A percentile compares a stretch with the other conserved stretches of the same genome.
Evolutionary conservation across 257 asterid species (phyloP).

Genomic region (Nicotiana knightiana): DNA sequence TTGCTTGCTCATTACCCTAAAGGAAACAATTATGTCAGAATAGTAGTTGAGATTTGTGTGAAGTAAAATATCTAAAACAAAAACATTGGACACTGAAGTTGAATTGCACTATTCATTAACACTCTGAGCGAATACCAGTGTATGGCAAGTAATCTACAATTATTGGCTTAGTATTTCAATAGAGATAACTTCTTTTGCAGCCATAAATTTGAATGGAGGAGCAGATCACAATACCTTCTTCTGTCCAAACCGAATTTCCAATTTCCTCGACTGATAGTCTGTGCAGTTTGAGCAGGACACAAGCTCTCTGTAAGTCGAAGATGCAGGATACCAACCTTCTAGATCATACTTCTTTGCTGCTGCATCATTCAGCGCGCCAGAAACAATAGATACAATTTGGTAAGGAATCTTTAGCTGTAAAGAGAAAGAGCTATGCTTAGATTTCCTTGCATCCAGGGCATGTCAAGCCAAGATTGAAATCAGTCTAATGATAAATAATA

Average conservation of each 20-base stretch:
- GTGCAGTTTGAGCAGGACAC: conserved; percentile 97
- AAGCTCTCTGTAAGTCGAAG: conserved; percentile 69
- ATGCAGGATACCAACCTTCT: conserved; percentile 98
- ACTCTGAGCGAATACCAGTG: not conserved
- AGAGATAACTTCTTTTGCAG: not conserved
- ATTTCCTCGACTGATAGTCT: conserved; percentile 78
- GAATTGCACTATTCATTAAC: not conserved
- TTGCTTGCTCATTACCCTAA: conserved; percentile 68
- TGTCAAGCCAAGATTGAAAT: not conserved
- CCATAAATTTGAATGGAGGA: not conserved
- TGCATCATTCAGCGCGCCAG: conserved; percentile 93
- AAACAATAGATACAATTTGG: conserved; percentile 78
- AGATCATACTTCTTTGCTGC: conserved; percentile 95
- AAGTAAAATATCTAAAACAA: not conserved
- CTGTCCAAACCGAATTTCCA: conserved; percentile 89
- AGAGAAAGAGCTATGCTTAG: not conserved
- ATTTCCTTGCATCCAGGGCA: not conserved
- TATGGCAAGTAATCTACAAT: not conserved
- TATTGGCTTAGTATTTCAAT: not conserved
- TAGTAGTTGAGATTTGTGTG: not conserved
- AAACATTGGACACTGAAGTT: not conserved
- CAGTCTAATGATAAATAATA: not conserved
- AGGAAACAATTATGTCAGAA: conserved; percentile 16
- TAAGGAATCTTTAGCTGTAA: conserved; percentile 76
- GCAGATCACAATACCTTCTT: conserved; percentile 46